Evolutionary conservation across 164 flowering plant genomes (phyloP).

Genomic region (Chloranthus sessilifolius): DNA sequence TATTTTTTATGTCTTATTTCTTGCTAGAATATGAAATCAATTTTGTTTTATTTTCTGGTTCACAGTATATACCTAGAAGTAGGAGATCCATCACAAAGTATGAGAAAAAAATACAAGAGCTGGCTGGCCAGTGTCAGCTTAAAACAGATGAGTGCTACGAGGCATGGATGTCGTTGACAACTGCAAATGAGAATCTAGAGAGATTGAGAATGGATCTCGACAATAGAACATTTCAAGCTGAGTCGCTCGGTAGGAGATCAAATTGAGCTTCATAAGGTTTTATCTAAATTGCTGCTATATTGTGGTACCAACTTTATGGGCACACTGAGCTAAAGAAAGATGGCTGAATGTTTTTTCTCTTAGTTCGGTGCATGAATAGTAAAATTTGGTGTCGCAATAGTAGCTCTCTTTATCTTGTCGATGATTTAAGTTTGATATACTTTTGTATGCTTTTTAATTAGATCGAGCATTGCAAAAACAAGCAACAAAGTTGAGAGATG

Average conservation of each 20-base stretch:
- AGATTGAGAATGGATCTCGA: constrained; percentile 67
- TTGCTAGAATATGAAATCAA: no score
- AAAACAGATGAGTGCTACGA: constrained; percentile 74
- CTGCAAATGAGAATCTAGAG: constrained; percentile 63
- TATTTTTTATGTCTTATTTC: background rate
- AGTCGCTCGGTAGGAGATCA: constrained; percentile 44
- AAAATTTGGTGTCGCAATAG: no score
- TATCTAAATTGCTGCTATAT: no score
- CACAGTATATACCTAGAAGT: constrained; percentile 48
- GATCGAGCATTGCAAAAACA: constrained; percentile 59
- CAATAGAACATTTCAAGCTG: constrained; percentile 42
- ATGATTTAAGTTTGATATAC: background rate
- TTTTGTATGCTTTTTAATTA: constrained; percentile 14
- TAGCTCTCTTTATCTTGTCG: no score
- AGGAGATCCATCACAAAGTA: constrained; percentile 43
- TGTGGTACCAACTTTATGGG: no score
- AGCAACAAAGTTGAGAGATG: constrained; percentile 38
- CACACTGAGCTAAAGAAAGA: no score
- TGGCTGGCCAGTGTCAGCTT: constrained; percentile 40
- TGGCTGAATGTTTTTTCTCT: no score
- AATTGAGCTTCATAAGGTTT: background rate
- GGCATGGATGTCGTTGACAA: constrained; percentile 82
- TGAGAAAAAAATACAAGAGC: constrained; percentile 72
- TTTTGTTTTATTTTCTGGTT: background rate
- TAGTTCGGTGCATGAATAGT: no score